Evolutionary conservation across 257 asterid species (phyloP).

Genomic region (Phtheirospermum japonicum): DNA sequence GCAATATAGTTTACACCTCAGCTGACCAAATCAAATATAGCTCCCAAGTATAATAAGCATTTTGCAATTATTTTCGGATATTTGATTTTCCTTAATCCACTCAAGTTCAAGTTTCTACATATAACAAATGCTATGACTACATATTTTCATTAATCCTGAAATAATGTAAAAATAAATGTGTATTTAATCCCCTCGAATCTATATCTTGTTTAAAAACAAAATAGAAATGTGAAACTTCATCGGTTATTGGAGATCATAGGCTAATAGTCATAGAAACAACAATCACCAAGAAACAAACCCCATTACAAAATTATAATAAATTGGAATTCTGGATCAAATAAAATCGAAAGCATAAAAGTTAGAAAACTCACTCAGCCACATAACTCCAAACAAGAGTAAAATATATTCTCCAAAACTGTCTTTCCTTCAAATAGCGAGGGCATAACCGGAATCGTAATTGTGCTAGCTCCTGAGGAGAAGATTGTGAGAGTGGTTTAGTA

Average conservation of each 20-base stretch:
- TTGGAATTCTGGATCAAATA: constrained; percentile 1
- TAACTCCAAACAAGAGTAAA: constrained; percentile 66
- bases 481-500: constrained; percentile 26
- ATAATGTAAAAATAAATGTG: too few relatives aligned
- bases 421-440: constrained; percentile 80
- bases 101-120: constrained; percentile 1
- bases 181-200: too few relatives aligned
- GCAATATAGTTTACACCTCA: background rate
- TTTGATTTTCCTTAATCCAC: background rate
- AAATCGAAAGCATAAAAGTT: background rate
- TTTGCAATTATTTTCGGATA: constrained; percentile 3
- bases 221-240: too few relatives aligned
- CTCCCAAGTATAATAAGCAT: background rate
- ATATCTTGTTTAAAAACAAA: too few relatives aligned
- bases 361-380: constrained; percentile 69
- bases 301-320: background rate
- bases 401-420: constrained; percentile 84
- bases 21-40: too few relatives aligned
- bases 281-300: constrained; percentile 5
- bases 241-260: background rate
- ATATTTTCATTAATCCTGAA: background rate
- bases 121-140: background rate
- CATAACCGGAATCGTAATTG: constrained; percentile 75
- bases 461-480: constrained; percentile 67
- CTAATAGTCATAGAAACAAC: background rate